phyloP scores from a whole-genome alignment of 192 early-diverging fungal species.

The Mortierella alpina region DNA sequence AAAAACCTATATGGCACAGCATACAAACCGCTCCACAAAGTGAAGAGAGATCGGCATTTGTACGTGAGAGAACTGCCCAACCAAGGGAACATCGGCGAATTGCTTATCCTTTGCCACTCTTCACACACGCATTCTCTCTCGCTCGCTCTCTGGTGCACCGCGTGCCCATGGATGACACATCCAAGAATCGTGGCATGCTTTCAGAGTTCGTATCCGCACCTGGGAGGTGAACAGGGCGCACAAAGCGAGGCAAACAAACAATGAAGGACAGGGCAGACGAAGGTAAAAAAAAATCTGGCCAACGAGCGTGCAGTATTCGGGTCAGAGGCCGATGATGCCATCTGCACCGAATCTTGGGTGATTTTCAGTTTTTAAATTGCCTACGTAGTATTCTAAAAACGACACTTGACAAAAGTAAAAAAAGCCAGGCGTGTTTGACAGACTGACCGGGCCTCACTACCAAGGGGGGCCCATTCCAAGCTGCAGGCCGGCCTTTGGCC shows the following conservation, averaged over 20 bases:
- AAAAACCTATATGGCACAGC: background rate
- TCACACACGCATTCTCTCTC: too few species aligned
- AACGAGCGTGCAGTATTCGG: slow-evolving; percentile 9
- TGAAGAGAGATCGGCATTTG: slow-evolving; percentile 3
- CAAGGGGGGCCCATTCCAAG: too few species aligned
- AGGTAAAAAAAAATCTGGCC: slow-evolving; percentile 3
- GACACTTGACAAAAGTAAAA: background rate
- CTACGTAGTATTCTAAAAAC: background rate
- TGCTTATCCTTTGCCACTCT: too few species aligned
- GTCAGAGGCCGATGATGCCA: slow-evolving; percentile 32
- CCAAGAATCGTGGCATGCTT: background rate
- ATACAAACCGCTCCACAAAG: too few species aligned
- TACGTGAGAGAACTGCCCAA: background rate
- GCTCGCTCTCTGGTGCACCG: background rate
- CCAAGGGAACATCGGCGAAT: too few species aligned
- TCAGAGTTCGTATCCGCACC: too few species aligned
- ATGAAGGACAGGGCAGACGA: background rate
- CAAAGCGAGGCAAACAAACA: background rate
- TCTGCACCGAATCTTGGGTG: slow-evolving; percentile 8
- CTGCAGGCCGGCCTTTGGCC: background rate
- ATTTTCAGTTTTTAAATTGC: slow-evolving; percentile 2
- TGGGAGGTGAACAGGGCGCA: too few species aligned
- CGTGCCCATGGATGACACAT: background rate
- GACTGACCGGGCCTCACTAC: too few species aligned
- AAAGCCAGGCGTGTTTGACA: background rate